Evolutionary conservation across 1,284 basidiomycete species (phyloP), one percentile per base, ranked within the genome.

Genomic region (Marasmius fiardii): DNA sequence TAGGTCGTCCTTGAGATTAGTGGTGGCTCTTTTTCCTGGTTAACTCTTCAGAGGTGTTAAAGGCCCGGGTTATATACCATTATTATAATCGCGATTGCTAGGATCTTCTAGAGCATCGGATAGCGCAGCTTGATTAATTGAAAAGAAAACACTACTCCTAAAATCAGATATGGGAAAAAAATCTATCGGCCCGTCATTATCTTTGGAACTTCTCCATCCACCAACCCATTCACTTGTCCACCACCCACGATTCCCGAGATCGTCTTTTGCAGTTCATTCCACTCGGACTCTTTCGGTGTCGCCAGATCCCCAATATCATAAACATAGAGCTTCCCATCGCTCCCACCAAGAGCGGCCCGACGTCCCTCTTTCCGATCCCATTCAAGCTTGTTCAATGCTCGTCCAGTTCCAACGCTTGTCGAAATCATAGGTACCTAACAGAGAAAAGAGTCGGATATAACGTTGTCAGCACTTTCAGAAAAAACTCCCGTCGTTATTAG

Each of bases 271-370:
- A 95, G 69, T 63, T 95, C 92, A 6, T 83, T 82, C 93, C 93
- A 96, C 70, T 96, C 93, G 4, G 82, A 81, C 72, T 95, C 93
- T 57, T 90, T 75, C 3, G 92, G 90, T 18, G 90, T 79, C 1
- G 84, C 86, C 78, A 90, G 86, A 65, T 96, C 93, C n/a, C 92
- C 92, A 60, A 96, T 86, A 65, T 96, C 95, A 70, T 97, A 98
- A 39, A 99, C 82, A 71, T 97, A 96, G 55, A 99, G 71, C 59
- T 84, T 87, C 20, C 97, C 97, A 62, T 98, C 95, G 61, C 91
- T 91, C 12, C 92, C 92, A 24, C 95, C 97, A 35, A 96, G 72
- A 0, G 92, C 96, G 2, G 85, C 90, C 48, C 93, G 85, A 39
- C 90, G 83, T 3, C 91, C 88, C 61, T 93, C 88, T 69, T 91